phyloP scores from a whole-genome alignment of 2,329 filamentous ascomycete genomes.

The Diplodia scrobiculata region DNA sequence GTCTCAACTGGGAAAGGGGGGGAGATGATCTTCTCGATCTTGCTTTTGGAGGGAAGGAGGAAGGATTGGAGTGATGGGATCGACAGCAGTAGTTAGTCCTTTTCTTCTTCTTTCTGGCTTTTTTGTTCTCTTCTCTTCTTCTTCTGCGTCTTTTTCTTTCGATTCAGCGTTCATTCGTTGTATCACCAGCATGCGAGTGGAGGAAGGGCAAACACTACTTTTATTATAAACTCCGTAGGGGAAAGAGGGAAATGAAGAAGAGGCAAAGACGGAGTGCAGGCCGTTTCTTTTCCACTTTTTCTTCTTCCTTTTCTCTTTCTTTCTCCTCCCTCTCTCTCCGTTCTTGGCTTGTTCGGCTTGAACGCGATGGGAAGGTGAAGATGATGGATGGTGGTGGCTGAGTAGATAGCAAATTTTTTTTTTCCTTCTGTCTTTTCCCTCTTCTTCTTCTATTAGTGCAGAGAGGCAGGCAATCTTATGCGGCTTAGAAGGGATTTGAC shows the following conservation, averaged over 20 bases:
- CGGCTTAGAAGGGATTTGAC: neutral
- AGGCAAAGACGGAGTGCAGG: conserved; percentile 10
- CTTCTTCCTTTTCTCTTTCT: neutral
- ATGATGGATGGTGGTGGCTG: neutral
- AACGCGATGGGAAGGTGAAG: neutral
- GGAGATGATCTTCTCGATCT: neutral
- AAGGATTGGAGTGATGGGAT: neutral
- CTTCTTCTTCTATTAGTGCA: neutral
- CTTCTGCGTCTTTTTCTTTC: neutral
- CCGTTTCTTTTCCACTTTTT: neutral
- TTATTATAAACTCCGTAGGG: neutral
- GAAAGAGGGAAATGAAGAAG: neutral
- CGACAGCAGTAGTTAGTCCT: neutral
- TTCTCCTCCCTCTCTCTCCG: neutral
- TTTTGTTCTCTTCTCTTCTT: neutral
- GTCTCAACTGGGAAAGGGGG: neutral
- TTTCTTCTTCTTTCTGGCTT: neutral
- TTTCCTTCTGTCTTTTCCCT: neutral
- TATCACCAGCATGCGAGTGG: neutral
- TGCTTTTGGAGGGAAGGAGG: neutral
- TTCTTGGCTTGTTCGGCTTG: neutral
- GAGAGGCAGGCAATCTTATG: neutral
- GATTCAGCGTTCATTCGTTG: conserved; percentile 9
- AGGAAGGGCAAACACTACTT: neutral
- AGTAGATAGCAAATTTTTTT: neutral